A percentile compares a stretch with the other conserved stretches of the same genome.
Conservation (phyloP, 2,329 filamentous ascomycete genomes). For the Dactylella cylindrospora region DNA sequence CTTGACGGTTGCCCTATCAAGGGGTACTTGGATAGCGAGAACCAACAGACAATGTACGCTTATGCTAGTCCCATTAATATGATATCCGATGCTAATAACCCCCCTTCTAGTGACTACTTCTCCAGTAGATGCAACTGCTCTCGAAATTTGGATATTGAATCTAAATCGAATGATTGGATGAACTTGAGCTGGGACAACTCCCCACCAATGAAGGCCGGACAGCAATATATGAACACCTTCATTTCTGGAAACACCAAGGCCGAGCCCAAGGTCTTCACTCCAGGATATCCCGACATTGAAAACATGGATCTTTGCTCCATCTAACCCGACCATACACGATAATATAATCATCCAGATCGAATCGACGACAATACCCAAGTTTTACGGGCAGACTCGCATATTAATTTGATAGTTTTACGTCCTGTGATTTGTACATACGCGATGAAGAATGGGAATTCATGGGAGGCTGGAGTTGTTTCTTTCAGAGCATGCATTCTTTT, state of each 20-base stretch:
- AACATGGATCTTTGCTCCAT: conserved; percentile 40
- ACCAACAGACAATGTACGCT: conserved; percentile 17
- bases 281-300: conserved; percentile 39
- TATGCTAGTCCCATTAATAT: not conserved
- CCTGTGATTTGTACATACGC: conserved; percentile 35
- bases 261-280: conserved; percentile 38
- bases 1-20: conserved; percentile 40
- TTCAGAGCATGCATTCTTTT: conserved; percentile 35
- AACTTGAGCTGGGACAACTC: conserved; percentile 41
- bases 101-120: conserved; percentile 28
- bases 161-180: conserved; percentile 40
- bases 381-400: no score
- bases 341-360: no score
- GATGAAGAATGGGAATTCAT: conserved; percentile 28
- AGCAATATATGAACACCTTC: conserved; percentile 34
- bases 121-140: conserved; percentile 39
- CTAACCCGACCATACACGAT: no score
- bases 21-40: conserved; percentile 29
- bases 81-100: not conserved
- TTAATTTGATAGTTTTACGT: conserved; percentile 18
- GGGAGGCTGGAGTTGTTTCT: conserved; percentile 37
- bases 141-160: conserved; percentile 11
- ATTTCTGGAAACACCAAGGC: no score
- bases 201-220: conserved; percentile 34
- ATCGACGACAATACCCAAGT: no score